Evolutionary conservation across 2,329 filamentous ascomycete species (phyloP).

Genomic region (Myotisia sp.): DNA sequence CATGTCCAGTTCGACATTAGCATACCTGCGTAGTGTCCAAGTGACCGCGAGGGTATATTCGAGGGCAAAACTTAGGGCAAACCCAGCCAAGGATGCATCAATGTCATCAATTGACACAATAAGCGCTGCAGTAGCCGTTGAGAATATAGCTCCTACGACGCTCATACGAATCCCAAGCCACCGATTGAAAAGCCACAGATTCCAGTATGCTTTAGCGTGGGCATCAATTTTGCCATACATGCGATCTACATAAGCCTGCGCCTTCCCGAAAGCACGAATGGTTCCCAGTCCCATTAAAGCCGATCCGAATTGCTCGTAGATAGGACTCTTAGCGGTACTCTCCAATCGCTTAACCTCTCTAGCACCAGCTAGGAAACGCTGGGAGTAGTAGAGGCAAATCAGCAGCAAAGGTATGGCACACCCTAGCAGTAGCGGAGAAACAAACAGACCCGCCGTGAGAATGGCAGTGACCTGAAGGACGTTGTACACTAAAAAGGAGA

Average conservation of each 20-base stretch:
- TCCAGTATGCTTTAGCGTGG: slow-evolving; percentile 51
- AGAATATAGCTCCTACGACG: slow-evolving; percentile 54
- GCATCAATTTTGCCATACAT: slow-evolving; percentile 59
- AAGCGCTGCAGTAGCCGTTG: slow-evolving; percentile 48
- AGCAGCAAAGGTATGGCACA: slow-evolving; percentile 45
- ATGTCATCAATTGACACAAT: slow-evolving; percentile 49
- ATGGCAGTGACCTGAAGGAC: slow-evolving; percentile 50
- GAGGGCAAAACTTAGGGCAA: slow-evolving; percentile 59
- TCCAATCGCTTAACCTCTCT: slow-evolving; percentile 65
- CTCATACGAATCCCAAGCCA: slow-evolving; percentile 65
- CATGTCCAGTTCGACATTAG: slow-evolving; percentile 62
- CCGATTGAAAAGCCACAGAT: slow-evolving; percentile 58
- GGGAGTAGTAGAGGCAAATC: slow-evolving; percentile 44
- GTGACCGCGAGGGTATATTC: slow-evolving; percentile 52
- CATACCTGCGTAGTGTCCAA: slow-evolving; percentile 53
- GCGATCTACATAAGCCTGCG: slow-evolving; percentile 48
- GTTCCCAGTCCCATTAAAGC: slow-evolving; percentile 59
- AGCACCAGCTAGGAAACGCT: slow-evolving; percentile 53
- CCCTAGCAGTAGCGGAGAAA: slow-evolving; percentile 52
- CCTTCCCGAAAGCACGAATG: slow-evolving; percentile 61
- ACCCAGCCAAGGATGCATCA: slow-evolving; percentile 57
- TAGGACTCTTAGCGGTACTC: slow-evolving; percentile 60
- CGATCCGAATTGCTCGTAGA: slow-evolving; percentile 67
- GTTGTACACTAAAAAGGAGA: slow-evolving; percentile 48
- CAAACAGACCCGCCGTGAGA: slow-evolving; percentile 51